Evolutionary conservation across 2,329 filamentous ascomycete species (phyloP).

Genomic region (Teratosphaeria nubilosa): DNA sequence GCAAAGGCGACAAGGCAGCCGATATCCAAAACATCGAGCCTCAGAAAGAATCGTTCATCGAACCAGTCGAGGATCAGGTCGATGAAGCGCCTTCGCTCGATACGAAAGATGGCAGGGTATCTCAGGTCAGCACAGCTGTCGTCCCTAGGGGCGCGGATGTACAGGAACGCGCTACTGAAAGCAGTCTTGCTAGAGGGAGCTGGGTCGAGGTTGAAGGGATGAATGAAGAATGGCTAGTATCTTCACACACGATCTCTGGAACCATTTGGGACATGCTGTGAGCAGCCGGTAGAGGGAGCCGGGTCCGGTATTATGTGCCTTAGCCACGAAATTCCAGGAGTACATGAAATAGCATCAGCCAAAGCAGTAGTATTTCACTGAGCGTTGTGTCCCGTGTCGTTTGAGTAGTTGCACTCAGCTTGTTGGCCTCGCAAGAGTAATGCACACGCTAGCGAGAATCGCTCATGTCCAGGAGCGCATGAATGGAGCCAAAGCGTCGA

Average conservation of each 20-base stretch:
- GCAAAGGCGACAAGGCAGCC: neutral
- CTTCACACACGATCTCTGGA: neutral
- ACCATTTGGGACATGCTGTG: neutral
- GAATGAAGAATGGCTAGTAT: neutral
- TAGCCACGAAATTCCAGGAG: neutral
- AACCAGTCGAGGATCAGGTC: neutral
- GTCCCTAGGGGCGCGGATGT: neutral
- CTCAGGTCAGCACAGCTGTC: neutral
- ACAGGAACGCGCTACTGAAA: neutral
- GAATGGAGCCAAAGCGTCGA: no score
- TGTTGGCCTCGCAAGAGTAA: neutral
- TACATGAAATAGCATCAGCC: neutral
- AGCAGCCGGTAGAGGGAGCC: neutral
- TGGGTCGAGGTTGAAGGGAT: neutral
- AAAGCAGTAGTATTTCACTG: neutral
- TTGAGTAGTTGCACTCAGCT: neutral
- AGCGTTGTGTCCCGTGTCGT: neutral
- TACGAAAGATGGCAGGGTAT: neutral
- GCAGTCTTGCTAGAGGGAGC: neutral
- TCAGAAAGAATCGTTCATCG: neutral
- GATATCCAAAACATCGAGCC: neutral
- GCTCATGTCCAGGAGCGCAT: neutral
- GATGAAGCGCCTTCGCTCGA: neutral
- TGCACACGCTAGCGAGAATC: neutral
- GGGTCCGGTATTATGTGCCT: neutral